Conservation (phyloP, 257 asterid genomes). For the Scutellaria baicalensis region DNA sequence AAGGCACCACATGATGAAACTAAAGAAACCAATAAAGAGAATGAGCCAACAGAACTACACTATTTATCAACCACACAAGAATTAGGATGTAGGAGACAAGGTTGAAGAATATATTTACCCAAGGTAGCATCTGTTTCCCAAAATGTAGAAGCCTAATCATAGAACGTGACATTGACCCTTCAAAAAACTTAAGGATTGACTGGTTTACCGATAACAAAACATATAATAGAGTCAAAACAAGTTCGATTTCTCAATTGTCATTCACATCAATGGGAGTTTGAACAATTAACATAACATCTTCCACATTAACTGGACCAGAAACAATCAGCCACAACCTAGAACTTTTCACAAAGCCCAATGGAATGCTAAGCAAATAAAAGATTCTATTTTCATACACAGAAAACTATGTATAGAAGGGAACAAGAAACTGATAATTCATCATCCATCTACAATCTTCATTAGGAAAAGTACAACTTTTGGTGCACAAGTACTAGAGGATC, state of each 20-base stretch:
- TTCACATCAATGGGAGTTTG: background rate
- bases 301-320: background rate
- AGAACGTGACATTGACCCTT: background rate
- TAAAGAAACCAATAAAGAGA: background rate
- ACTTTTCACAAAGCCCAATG: background rate
- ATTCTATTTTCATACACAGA: background rate
- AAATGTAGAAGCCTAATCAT: background rate
- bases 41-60: background rate
- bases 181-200: background rate
- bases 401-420: background rate
- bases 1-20: background rate
- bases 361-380: background rate
- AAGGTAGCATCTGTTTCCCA: background rate
- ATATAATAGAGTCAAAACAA: background rate
- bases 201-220: background rate
- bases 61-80: background rate
- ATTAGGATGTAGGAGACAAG: background rate
- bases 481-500: background rate
- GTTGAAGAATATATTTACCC: background rate
- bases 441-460: background rate
- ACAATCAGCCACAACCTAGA: background rate
- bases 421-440: background rate
- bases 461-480: slow-evolving; percentile 1
- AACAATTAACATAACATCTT: background rate
- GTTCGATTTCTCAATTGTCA: background rate